phyloP scores from a whole-genome alignment of 2,329 filamentous ascomycete genomes.

The Microsporum canis region DNA sequence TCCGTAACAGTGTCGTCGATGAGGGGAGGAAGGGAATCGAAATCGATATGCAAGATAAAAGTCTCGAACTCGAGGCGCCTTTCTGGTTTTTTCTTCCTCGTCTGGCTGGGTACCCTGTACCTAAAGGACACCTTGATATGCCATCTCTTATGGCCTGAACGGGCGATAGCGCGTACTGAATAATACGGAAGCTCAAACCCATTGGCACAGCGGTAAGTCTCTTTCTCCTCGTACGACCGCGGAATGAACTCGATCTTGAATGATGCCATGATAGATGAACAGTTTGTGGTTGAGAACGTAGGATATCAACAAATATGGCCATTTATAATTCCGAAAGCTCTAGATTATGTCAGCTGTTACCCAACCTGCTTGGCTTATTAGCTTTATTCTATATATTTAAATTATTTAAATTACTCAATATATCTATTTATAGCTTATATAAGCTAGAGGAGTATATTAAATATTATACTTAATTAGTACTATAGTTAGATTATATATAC shows the following conservation, averaged over 20 bases:
- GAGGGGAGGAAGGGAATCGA: slow-evolving; percentile 9
- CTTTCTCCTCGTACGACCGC: slow-evolving; percentile 1
- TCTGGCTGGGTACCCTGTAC: not conserved
- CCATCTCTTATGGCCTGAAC: not conserved
- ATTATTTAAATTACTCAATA: no score
- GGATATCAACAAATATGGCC: not conserved
- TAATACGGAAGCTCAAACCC: not conserved
- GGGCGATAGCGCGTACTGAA: not conserved
- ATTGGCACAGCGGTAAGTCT: not conserved
- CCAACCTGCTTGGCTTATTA: no score
- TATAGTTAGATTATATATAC: no score
- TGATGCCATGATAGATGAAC: not conserved
- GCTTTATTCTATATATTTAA: no score
- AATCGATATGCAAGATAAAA: slow-evolving; percentile 13
- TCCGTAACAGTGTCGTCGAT: slow-evolving; percentile 13
- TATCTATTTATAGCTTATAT: no score
- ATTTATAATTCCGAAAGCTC: no score
- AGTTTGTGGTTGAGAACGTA: not conserved
- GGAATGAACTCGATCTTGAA: not conserved
- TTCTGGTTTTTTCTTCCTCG: not conserved
- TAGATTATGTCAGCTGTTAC: no score
- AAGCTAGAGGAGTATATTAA: no score
- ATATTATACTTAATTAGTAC: no score
- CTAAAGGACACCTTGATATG: slow-evolving; percentile 1
- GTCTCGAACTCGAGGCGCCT: slow-evolving; percentile 5